Evolutionary conservation across 2,329 filamentous ascomycete species (phyloP), one percentile per base, ranked within the genome.

Genomic region (Sphaerostilbella broomeana): DNA sequence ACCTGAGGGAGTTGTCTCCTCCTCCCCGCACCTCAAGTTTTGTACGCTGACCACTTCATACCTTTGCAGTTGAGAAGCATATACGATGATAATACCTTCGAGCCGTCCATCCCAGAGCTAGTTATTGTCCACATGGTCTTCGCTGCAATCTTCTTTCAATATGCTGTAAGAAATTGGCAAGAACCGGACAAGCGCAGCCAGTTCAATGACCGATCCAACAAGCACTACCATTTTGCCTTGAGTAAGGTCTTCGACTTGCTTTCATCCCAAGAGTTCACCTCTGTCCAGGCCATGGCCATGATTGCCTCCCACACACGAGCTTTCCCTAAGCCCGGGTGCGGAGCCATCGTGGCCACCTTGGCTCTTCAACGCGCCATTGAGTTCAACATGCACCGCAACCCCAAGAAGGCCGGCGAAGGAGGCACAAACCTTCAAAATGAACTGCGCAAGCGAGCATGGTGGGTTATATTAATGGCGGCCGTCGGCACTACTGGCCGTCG

Each of bases 61-160:
- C n/a, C 27, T 9, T 13, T 30, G 4, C 49, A 81, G 77, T 64
- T 83, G 48, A 68, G 67, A 6, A 71, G 75, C 44, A 73, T 87
- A 38, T 88, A 88, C 55, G 80, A 87, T 51, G 81, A 88, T 38
- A 68, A 73, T 12, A 65, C 57, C 39, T 85, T 81, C 55, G 66
- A 72, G 35, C 73, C 84, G 1, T 73, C 75, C 0, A 59, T 73
- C 0, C 72, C 83, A 2, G 80, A 92, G 54, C 70, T 72, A 2
- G 82, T 86, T 27, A 77, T 78, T 42, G 71, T 88, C 1, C 83
- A 90, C 58, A 86, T 89, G 77, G 73, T 92, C 28, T 80, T 92
- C 43, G 81, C 84, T 9, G 80, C 79, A 35, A 83, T 90, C 50
- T 80, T 81, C 54, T 86, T 84, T 49, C 85, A 94, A 51, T 84